A percentile compares a stretch with the other conserved stretches of the same genome.
Evolutionary conservation across 768 basidiomycete species (phyloP).

Genomic region (Vararia minispora): DNA sequence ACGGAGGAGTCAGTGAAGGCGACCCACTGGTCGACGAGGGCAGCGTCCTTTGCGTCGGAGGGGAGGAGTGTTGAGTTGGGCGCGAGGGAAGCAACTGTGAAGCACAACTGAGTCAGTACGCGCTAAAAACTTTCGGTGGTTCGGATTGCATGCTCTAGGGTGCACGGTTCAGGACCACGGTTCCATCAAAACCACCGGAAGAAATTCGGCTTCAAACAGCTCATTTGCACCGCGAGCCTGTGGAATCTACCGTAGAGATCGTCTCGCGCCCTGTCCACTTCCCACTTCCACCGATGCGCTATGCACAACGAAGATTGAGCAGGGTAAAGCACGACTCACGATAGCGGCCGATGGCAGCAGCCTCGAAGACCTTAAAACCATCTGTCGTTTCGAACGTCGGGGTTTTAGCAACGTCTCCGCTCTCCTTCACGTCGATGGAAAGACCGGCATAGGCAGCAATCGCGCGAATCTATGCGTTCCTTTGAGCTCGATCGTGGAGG

Average conservation of each 20-base stretch:
- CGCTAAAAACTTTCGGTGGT: slow-evolving; percentile 1
- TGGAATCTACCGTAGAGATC: too few species aligned
- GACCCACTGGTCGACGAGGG: slow-evolving; percentile 78
- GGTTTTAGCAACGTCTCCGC: slow-evolving; percentile 67
- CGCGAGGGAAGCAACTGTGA: slow-evolving; percentile 59
- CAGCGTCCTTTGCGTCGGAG: slow-evolving; percentile 47
- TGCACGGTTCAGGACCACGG: slow-evolving; percentile 3
- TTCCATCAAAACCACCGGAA: slow-evolving; percentile 1
- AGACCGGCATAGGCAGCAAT: slow-evolving; percentile 51
- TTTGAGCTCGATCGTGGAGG: not conserved
- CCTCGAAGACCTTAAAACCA: slow-evolving; percentile 74
- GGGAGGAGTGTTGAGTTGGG: slow-evolving; percentile 78
- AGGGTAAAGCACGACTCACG: slow-evolving; percentile 52
- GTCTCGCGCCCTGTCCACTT: too few species aligned
- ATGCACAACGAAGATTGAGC: too few species aligned
- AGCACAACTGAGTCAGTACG: slow-evolving; percentile 15
- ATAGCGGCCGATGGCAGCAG: slow-evolving; percentile 74
- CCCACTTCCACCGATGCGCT: too few species aligned
- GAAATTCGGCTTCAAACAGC: too few species aligned
- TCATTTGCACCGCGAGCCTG: too few species aligned
- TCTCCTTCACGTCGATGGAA: slow-evolving; percentile 38
- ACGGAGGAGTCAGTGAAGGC: slow-evolving; percentile 66
- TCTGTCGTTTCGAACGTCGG: slow-evolving; percentile 71
- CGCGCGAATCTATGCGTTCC: slow-evolving; percentile 31
- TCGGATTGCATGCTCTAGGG: slow-evolving; percentile 4